These are phyloP conservation scores for Debaryomyces udenii DNA, from an alignment of 1,139 yeast genomes.

Conservation along the genomic window DNA sequence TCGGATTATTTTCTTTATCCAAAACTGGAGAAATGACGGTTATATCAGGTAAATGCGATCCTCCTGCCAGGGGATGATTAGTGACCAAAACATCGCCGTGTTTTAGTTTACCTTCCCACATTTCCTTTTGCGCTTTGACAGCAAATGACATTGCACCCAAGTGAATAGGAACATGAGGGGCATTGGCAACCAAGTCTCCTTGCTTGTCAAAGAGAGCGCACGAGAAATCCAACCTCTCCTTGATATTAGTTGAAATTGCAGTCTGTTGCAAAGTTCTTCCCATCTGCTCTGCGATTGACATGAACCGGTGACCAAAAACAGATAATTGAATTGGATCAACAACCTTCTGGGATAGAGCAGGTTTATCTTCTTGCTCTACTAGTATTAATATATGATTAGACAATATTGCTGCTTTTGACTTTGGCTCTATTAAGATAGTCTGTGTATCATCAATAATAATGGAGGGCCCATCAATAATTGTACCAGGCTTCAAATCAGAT, in stretches of 20 bases:
- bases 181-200: slow-evolving; percentile 82
- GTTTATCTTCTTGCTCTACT: slow-evolving; percentile 31
- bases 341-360: slow-evolving; percentile 27
- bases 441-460: slow-evolving; percentile 85
- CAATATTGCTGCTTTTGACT: slow-evolving; percentile 63
- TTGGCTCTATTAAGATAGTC: slow-evolving; percentile 79
- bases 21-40: slow-evolving; percentile 73
- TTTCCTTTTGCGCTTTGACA: slow-evolving; percentile 64
- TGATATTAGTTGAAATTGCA: slow-evolving; percentile 82
- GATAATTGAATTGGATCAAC: slow-evolving; percentile 75
- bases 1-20: slow-evolving; percentile 32
- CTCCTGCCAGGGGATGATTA: slow-evolving; percentile 81
- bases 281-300: slow-evolving; percentile 92
- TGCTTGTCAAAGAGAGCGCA: slow-evolving; percentile 78
- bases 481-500: slow-evolving; percentile 55
- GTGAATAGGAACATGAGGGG: slow-evolving; percentile 88
- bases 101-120: slow-evolving; percentile 62
- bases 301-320: slow-evolving; percentile 80
- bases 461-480: slow-evolving; percentile 71
- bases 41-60: slow-evolving; percentile 82
- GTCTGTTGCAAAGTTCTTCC: slow-evolving; percentile 80
- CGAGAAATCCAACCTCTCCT: slow-evolving; percentile 81
- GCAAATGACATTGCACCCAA: slow-evolving; percentile 87
- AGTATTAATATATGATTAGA: slow-evolving; percentile 51
- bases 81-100: slow-evolving; percentile 78